These are phyloP conservation scores for Colletotrichum filicis DNA, from an alignment of 2,329 filamentous ascomycete genomes.

Conservation along the genomic window DNA sequence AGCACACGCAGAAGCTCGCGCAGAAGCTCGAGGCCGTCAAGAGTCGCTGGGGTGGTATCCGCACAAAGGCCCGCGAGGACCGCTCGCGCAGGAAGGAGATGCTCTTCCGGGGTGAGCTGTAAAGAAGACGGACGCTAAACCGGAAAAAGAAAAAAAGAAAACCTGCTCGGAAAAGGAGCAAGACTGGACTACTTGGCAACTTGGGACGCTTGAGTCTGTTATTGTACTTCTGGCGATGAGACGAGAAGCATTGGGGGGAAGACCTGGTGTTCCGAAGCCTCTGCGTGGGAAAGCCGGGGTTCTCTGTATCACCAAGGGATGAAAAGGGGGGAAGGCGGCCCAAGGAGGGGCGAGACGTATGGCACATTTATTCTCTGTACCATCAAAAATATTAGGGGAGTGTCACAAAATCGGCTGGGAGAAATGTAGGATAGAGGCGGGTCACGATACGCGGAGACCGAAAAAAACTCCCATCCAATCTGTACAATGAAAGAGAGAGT, in stretches of 20 bases:
- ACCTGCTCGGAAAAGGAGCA: neutral
- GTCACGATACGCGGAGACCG: neutral
- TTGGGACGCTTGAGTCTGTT: neutral
- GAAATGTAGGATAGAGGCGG: conserved; percentile 27
- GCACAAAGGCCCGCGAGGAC: conserved; percentile 65
- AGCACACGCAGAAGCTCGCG: conserved; percentile 59
- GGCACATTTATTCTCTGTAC: conserved; percentile 16
- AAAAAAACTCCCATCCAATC: conserved; percentile 8
- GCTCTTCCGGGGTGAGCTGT: conserved; percentile 64
- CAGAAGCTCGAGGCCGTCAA: conserved; percentile 59
- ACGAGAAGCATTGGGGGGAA: neutral
- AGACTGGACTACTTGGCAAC: neutral
- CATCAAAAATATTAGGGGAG: conserved; percentile 7
- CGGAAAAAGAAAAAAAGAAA: neutral
- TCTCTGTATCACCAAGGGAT: conserved; percentile 19
- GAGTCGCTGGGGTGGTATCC: conserved; percentile 68
- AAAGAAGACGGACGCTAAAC: conserved; percentile 28
- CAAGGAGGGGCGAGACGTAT: neutral
- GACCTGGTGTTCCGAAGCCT: neutral
- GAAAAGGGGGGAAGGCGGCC: neutral
- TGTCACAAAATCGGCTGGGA: neutral
- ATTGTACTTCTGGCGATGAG: neutral
- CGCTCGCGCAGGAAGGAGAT: conserved; percentile 63
- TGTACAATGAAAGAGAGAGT: conserved; percentile 29
- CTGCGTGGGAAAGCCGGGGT: neutral